Evolutionary conservation across 1,139 yeast genomes (phyloP).

Genomic region (Pichia sp.): DNA sequence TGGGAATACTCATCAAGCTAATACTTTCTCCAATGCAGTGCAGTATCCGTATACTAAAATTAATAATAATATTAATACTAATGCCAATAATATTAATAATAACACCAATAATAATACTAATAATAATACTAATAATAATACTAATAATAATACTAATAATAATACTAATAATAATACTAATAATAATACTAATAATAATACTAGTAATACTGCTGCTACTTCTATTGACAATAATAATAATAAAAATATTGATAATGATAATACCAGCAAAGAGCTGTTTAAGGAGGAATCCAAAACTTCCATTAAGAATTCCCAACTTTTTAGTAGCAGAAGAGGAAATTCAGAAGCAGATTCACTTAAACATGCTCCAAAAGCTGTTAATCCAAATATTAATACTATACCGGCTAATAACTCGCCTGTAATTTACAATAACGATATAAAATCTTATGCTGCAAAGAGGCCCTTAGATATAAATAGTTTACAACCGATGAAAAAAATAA

Average conservation of each 20-base stretch:
- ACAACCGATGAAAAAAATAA: conserved; percentile 13
- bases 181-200: no score
- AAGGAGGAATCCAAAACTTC: background rate
- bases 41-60: no score
- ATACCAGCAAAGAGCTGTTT: background rate
- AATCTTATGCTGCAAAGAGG: background rate
- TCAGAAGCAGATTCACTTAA: background rate
- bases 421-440: background rate
- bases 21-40: no score
- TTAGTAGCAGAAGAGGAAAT: conserved; percentile 12
- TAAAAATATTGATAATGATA: background rate
- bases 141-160: no score
- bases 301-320: background rate
- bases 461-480: conserved; percentile 11
- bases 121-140: no score
- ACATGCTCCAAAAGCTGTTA: background rate
- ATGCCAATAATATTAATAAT: no score
- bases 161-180: no score
- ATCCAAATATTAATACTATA: background rate
- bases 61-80: no score
- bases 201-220: no score
- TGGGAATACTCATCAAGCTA: no score
- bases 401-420: background rate
- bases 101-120: no score
- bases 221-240: no score